Percentiles rank a stretch among this genome's conserved stretches.
Conservation (phyloP, 768 basidiomycete species). For the Collybiopsis luxurians region DNA sequence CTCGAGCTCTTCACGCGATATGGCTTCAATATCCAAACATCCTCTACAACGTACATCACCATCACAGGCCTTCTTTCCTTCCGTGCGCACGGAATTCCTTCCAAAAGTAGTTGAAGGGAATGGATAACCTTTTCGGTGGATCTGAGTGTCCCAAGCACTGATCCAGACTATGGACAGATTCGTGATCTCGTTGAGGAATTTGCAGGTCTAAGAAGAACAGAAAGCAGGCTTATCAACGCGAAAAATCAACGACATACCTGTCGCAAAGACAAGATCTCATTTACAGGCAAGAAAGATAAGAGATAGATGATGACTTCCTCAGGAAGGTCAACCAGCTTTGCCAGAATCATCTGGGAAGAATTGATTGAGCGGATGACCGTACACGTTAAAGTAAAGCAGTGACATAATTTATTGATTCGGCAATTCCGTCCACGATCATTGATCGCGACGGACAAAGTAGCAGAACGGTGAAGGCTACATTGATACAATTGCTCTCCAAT, state of each 20-base stretch:
- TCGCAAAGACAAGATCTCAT: conserved; percentile 39
- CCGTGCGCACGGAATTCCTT: neutral
- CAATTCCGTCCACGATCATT: too few relatives aligned
- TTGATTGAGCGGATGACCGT: neutral
- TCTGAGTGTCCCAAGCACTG: conserved; percentile 40
- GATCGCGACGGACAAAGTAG: too few relatives aligned
- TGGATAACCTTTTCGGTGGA: conserved; percentile 46
- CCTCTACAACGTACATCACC: too few relatives aligned
- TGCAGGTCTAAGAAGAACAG: conserved; percentile 42
- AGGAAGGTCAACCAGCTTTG: conserved; percentile 1
- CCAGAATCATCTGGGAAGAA: neutral
- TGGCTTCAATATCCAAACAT: conserved; percentile 22
- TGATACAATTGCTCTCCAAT: too few relatives aligned
- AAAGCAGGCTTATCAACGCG: neutral
- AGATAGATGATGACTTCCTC: conserved; percentile 38
- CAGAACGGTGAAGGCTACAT: too few relatives aligned
- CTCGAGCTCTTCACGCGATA: conserved; percentile 44
- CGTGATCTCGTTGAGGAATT: conserved; percentile 41
- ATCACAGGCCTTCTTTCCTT: neutral
- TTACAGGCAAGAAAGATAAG: conserved; percentile 32
- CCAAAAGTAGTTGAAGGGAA: conserved; percentile 31
- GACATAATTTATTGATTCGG: too few relatives aligned
- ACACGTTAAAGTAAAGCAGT: too few relatives aligned
- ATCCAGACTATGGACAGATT: conserved; percentile 55
- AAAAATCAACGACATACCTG: conserved; percentile 29